phyloP scores from a whole-genome alignment of 129 eudicot species.

The Silybum marianum region DNA sequence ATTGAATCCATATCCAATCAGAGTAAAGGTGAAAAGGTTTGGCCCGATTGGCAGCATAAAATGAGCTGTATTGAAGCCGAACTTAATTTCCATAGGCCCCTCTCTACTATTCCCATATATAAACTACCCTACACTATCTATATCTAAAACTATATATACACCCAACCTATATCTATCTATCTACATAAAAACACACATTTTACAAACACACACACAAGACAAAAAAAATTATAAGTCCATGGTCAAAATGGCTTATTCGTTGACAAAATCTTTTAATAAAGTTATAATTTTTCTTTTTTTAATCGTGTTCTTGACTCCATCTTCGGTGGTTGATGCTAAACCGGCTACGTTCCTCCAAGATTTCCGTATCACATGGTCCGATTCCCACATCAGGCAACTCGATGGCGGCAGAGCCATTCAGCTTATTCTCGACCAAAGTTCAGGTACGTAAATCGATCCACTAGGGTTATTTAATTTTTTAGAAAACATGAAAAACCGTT shows the following conservation, averaged over 20 bases:
- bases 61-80: conserved; percentile 70
- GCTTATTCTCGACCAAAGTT: conserved; percentile 70
- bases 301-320: conserved; percentile 15
- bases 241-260: conserved; percentile 19
- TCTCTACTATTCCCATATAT: conserved; percentile 21
- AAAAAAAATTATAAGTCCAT: conserved; percentile 10
- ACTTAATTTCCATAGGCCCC: conserved; percentile 20
- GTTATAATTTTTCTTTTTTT: conserved; percentile 28
- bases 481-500: neutral
- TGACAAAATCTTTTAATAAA: conserved; percentile 12
- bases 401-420: conserved; percentile 82
- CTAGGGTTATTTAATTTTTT: neutral
- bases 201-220: conserved; percentile 27
- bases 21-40: conserved; percentile 5
- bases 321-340: conserved; percentile 28
- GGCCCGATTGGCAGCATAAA: conserved; percentile 49
- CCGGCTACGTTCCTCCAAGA: conserved; percentile 84
- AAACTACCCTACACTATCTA: conserved; percentile 26
- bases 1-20: conserved; percentile 19
- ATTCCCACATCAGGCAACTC: conserved; percentile 62
- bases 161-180: conserved; percentile 8
- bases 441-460: conserved; percentile 40
- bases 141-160: conserved; percentile 19
- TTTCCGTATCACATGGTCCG: conserved; percentile 78
- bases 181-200: conserved; percentile 15